Evolutionary conservation across 495 filamentous ascomycete species (phyloP), one percentile per base, ranked within the genome.

Genomic region (Immersiella caudata): DNA sequence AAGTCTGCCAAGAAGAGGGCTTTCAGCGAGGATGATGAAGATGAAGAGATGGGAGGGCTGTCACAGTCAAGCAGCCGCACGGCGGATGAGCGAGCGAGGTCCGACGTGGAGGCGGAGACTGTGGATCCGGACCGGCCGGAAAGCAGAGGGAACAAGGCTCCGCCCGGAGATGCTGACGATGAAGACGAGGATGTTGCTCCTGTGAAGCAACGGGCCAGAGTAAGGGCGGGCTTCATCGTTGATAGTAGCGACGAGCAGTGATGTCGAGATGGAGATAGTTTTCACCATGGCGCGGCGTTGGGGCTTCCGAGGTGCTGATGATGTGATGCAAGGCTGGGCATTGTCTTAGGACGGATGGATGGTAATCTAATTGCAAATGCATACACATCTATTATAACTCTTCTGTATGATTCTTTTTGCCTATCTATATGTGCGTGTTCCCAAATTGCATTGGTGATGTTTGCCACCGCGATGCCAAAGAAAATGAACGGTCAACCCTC

Each of bases 171-270:
- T 22, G 75, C 79, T 0, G 79, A 83, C 1, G 80, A 83, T 18
- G 80, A 80, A 26, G 60, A 74, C 24, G 73, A 75, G 0, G 74
- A 74, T 51, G 33, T 73, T 7, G 64, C 72, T n/a, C 67, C 67
- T 6, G 63, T 65, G 1, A 71, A 71, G 33, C 69, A 72, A 51
- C 75, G 83, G 70, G 74, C 75, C 57, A 81, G 78, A 59, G 77
- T 77, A 1, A 79, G 79, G 70, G 82, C 80, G 5, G 84, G 84
- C 25, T 87, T 87, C 66, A 73, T 87, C 62, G 66, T 86, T 55
- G 86, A 88, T 71, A 87, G 85, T 50, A 85, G 83, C 68, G 84
- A 86, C 58, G 84, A 86, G 58, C 82, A 82, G 66, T 80, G 24
- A 68, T 33, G 7, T n/a, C 16, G 21, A 9, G 5, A 11, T 11